Conservation (phyloP, 257 asterid species). For the Knoxia roxburghii region DNA sequence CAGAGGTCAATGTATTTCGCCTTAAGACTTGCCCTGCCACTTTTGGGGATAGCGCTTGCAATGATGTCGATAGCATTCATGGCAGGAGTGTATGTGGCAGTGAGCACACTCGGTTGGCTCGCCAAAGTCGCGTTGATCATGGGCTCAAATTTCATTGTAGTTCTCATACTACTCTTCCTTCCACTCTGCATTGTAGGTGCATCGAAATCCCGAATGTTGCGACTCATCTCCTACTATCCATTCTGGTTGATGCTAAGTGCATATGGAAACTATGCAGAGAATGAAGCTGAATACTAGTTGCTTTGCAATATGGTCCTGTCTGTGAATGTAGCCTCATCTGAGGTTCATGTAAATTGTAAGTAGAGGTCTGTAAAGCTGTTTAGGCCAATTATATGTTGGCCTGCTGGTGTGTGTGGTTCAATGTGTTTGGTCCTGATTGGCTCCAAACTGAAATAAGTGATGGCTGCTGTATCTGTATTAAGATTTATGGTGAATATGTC, state of each 20-base stretch:
- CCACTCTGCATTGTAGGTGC: slow-evolving; percentile 17
- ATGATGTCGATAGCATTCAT: slow-evolving; percentile 45
- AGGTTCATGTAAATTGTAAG: neutral
- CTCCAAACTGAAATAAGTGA: neutral
- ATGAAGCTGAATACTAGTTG: slow-evolving; percentile 13
- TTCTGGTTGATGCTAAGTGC: slow-evolving; percentile 34
- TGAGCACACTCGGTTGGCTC: slow-evolving; percentile 50
- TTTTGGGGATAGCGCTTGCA: slow-evolving; percentile 40
- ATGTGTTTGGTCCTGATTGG: neutral
- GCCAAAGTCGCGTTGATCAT: slow-evolving; percentile 28
- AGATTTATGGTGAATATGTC: neutral
- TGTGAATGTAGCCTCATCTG: neutral
- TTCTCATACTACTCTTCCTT: slow-evolving; percentile 12
- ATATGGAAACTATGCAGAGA: slow-evolving; percentile 24
- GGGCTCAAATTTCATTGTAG: slow-evolving; percentile 27
- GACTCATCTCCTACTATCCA: slow-evolving; percentile 37
- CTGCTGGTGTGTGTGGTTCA: neutral
- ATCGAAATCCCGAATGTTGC: slow-evolving; percentile 12
- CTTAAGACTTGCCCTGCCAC: slow-evolving; percentile 31
- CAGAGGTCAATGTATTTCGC: slow-evolving; percentile 30
- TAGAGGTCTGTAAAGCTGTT: neutral
- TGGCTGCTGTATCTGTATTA: neutral
- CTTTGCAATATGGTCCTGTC: neutral
- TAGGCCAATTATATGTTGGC: slow-evolving; percentile 9
- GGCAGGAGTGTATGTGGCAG: slow-evolving; percentile 37